Percentiles rank a stretch among this genome's conserved stretches.
Evolutionary conservation across 345 rosid species (phyloP).

Genomic region (Moricandia moricandioides): DNA sequence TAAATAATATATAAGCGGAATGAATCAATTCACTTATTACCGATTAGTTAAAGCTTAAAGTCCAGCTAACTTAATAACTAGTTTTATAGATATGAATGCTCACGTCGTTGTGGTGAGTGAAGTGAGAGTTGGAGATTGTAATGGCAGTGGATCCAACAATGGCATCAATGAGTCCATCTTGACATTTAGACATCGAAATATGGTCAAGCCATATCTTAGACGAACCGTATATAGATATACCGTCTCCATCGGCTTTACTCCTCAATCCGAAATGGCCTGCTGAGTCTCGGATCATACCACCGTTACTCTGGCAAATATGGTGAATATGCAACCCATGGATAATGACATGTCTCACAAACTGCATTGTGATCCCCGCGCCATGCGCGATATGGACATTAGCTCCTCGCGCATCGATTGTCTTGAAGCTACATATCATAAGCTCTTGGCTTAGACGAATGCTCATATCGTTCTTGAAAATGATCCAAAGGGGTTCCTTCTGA

Average conservation of each 20-base stretch:
- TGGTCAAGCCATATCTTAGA: constrained; percentile 77
- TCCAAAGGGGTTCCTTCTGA: constrained; percentile 62
- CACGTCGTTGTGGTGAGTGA: constrained; percentile 77
- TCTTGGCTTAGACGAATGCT: constrained; percentile 57
- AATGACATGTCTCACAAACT: constrained; percentile 54
- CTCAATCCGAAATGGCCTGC: constrained; percentile 54
- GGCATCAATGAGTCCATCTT: constrained; percentile 72
- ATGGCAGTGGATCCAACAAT: constrained; percentile 71
- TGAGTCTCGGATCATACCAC: constrained; percentile 66
- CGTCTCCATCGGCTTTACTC: constrained; percentile 75
- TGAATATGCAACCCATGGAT: constrained; percentile 70
- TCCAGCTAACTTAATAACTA: not conserved
- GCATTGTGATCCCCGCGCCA: constrained; percentile 71
- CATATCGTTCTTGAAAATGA: constrained; percentile 60
- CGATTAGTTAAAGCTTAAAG: not conserved
- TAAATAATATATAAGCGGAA: not conserved
- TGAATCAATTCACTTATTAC: not conserved
- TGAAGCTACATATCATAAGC: constrained; percentile 57
- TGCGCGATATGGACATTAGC: constrained; percentile 51
- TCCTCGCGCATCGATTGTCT: constrained; percentile 82
- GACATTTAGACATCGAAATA: constrained; percentile 58
- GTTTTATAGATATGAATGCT: constrained; percentile 7
- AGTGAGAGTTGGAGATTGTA: constrained; percentile 77
- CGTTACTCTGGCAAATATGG: constrained; percentile 42
- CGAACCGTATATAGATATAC: constrained; percentile 65